Evolutionary conservation across 441 rosid species (phyloP).

Genomic region (Erodium trifolium): DNA sequence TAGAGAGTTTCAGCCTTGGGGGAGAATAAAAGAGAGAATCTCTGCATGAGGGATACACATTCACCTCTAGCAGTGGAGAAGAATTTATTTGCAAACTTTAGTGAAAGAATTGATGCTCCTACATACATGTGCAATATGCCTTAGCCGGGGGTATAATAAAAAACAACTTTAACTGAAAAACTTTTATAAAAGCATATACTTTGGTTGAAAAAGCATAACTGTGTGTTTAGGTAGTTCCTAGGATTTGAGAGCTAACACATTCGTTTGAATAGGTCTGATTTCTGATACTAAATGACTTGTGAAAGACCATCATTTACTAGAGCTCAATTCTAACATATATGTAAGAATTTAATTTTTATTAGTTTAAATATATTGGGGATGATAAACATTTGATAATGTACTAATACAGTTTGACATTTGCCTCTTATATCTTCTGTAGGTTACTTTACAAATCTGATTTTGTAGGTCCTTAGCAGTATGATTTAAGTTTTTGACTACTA

Average conservation of each 20-base stretch:
- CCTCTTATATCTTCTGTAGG: no score
- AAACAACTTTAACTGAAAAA: neutral
- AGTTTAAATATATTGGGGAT: neutral
- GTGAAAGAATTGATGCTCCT: conserved; percentile 3
- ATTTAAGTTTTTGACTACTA: no score
- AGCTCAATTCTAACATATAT: neutral
- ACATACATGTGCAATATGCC: neutral
- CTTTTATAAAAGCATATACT: neutral
- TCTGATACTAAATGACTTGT: neutral
- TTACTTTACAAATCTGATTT: no score
- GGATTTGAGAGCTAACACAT: neutral
- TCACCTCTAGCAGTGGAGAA: neutral
- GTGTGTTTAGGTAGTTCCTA: neutral
- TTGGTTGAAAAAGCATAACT: neutral
- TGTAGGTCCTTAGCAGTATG: no score
- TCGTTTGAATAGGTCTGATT: neutral
- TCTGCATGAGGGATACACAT: neutral
- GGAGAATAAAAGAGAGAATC: conserved; percentile 2
- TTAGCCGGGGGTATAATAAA: neutral
- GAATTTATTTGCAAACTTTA: neutral
- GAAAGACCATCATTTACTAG: neutral
- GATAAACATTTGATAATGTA: no score
- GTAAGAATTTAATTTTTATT: neutral
- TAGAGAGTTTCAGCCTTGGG: neutral
- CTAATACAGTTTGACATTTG: no score